Conservation (phyloP, 1,284 basidiomycete genomes). For the Ceratobasidium sp. region DNA sequence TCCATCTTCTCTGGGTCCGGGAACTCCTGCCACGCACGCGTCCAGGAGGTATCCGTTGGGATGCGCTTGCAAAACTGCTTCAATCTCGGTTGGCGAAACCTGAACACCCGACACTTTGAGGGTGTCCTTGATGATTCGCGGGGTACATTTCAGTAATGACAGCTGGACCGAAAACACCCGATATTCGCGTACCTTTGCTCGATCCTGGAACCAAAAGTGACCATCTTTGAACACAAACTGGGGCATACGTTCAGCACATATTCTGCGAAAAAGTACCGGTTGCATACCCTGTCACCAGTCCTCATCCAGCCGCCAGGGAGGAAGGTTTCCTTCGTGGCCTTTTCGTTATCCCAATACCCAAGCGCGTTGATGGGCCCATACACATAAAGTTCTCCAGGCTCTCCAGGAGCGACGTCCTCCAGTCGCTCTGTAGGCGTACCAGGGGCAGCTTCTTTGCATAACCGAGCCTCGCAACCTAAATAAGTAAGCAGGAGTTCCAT, state of each 20-base stretch:
- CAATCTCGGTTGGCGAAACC: conserved; percentile 77
- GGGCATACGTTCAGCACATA: conserved; percentile 6
- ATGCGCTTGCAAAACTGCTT: conserved; percentile 63
- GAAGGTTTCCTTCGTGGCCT: conserved; percentile 70
- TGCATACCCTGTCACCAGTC: conserved; percentile 73
- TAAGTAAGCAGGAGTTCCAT: not conserved
- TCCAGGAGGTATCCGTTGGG: conserved; percentile 65
- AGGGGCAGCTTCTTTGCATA: conserved; percentile 29
- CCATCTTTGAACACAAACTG: conserved; percentile 20
- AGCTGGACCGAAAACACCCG: not conserved
- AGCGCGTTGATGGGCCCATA: conserved; percentile 50
- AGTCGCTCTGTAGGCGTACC: conserved; percentile 27
- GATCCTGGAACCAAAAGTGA: conserved; percentile 61
- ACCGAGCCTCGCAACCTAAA: conserved; percentile 19
- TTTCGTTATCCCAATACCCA: conserved; percentile 74
- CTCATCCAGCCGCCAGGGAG: conserved; percentile 67
- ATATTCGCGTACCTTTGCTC: conserved; percentile 57
- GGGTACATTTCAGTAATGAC: not conserved
- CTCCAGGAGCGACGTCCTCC: conserved; percentile 49
- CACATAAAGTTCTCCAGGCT: conserved; percentile 70
- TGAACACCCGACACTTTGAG: conserved; percentile 69
- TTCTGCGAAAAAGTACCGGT: conserved; percentile 12
- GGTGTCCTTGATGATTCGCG: not conserved
- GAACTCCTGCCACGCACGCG: conserved; percentile 70
- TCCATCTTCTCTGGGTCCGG: conserved; percentile 18